Base-by-base conservation (phyloP, 371 early-diverging fungal genomes). In the Vairimorpha necatrix region DNA sequence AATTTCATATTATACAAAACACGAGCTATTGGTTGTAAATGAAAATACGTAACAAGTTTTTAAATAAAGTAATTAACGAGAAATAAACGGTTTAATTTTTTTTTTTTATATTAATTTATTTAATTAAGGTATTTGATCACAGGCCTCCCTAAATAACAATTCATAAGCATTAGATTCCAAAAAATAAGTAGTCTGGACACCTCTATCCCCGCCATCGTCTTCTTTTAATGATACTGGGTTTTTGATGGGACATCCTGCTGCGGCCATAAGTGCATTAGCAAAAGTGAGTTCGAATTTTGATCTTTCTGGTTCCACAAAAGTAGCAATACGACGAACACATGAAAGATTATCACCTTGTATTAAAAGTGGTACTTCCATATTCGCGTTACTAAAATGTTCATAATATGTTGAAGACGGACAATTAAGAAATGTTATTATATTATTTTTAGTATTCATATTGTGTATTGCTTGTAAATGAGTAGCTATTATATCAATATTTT, bases 301-400 rank as follows among this genome's bases (percentile, higher is more conserved):
- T 7, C 34, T 24, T 66, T 76, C 76, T 6, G 69, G 39, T 42
- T 76, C 69, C 0, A 69, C 53, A 69, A 76, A 76, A 9, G 60
- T 68, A 28, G 67, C 54, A 7, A 60, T 69, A 20, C 62, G 54
- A 11, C 28, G 67, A n/a, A 47, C 33, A 56, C 76, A 76, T 58
- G 42, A 18, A 0, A 58, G 28, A 39, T 50, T 48, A 53, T 54
- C 26, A 22, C 46, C 36, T 14, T 60, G 61, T 33, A 47, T 56
- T 24, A 68, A 38, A 28, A 66, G 22, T 14, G 76, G 76, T 20
- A 26, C 16, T 26, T 68, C 60, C 24, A 63, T 53, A 30, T 47
- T 42, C 28, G 58, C 56, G 14, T 34, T 34, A 39, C 32, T 47
- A 66, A 76, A 76, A 63, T 70, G 18, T 11, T 63, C 69, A 39